Conservation (phyloP, 2,329 filamentous ascomycete genomes). For the Colletotrichum camelliae region DNA sequence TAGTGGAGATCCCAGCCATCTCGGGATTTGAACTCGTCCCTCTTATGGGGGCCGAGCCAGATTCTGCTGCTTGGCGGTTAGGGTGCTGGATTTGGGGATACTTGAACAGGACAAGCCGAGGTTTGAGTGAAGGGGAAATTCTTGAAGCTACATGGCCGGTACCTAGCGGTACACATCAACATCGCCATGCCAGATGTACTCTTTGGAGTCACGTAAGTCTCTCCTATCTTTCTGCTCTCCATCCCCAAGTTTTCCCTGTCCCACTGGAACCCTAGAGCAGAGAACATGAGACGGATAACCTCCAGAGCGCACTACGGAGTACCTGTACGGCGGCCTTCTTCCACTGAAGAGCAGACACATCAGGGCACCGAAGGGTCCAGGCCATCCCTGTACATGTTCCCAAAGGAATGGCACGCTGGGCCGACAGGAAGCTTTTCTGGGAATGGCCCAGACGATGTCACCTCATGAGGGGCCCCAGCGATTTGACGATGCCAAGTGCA, state of each 20-base stretch:
- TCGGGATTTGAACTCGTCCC: constrained; percentile 12
- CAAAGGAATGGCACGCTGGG: constrained; percentile 20
- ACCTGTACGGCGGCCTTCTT: background rate
- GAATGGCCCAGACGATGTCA: background rate
- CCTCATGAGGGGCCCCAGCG: background rate
- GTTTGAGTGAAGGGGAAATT: background rate
- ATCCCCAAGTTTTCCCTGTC: background rate
- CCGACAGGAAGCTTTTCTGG: constrained; percentile 2
- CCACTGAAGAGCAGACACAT: background rate
- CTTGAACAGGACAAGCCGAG: background rate
- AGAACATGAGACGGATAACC: background rate
- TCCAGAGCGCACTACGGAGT: background rate
- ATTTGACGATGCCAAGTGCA: background rate
- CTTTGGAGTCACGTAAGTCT: background rate
- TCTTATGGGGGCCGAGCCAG: background rate
- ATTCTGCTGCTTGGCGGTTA: background rate
- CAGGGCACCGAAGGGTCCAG: background rate
- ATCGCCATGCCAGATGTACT: background rate
- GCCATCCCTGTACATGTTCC: constrained; percentile 4
- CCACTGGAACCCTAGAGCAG: background rate
- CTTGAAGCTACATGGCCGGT: background rate
- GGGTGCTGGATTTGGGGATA: background rate
- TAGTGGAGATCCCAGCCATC: background rate
- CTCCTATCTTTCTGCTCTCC: background rate
- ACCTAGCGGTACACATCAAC: background rate